Evolutionary conservation across 2,329 filamentous ascomycete species (phyloP), one percentile per base, ranked within the genome.

Genomic region (Cordyceps cateniannulata): DNA sequence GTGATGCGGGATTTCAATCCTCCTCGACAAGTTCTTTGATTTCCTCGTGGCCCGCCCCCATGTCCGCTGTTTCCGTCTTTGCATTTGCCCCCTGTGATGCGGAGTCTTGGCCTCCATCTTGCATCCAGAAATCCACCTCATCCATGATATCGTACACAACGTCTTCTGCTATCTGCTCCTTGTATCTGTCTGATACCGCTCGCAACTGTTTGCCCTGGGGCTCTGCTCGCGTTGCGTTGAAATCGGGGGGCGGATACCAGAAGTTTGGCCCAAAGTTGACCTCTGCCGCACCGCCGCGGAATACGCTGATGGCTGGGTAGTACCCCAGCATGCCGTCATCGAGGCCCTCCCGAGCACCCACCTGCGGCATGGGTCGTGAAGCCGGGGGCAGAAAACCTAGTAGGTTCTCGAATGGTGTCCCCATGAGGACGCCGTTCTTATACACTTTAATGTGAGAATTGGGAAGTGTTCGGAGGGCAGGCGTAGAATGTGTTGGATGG

Each of bases 261-360:
- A 96, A 98, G 35, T 95, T 82, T 0, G 91, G 92, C 1, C 95
- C 93, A 70, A 99, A 97, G 73, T 97, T 97, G 68, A 93, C 88
- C 72, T 98, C 90, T 18, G 90, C 93, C 1, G 93, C 89, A 25
- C 93, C 95, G 57, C 93, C 93, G 49, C 90, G 87, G 76, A 97
- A 98, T 24, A 95, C 89, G 67, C 92, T 95, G 22, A 99, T 86
- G 24, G 93, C 91, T 1, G 95, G 95, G 70, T 96, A 96, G 76
- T 99, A 99, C 12, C 95, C 96, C 1, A 97, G 83, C 81, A 95
- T 90, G 40, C 93, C 95, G 69, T 99, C 95, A 70, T 99, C 95
- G 63, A 96, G 85, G 29, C 91, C 91, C 63, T 95, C 89, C 54
- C 95, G 81, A 20, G 90, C 91, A 14, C 90, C 91, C 47, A 88